phyloP scores from a whole-genome alignment of 495 filamentous ascomycete genomes.

The Rhypophila decipiens region DNA sequence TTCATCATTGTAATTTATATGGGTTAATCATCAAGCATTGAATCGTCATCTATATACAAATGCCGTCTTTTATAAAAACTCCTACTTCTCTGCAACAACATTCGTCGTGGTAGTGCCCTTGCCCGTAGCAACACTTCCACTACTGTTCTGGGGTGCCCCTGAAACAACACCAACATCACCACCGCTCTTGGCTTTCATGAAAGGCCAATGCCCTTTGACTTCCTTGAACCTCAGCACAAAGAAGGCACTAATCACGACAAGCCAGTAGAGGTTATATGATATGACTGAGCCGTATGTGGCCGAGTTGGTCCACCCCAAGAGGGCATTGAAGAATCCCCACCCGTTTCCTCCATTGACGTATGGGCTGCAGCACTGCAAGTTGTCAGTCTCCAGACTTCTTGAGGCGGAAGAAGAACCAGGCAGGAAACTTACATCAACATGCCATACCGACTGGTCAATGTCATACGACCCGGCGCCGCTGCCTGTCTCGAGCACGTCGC shows the following conservation, averaged over 20 bases:
- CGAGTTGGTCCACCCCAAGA: conserved; percentile 81
- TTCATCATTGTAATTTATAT: too few species aligned
- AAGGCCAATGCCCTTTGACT: conserved; percentile 58
- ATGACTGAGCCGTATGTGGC: conserved; percentile 80
- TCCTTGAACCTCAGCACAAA: conserved; percentile 60
- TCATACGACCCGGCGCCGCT: conserved; percentile 82
- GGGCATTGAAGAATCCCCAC: conserved; percentile 87
- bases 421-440: conserved; percentile 62
- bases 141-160: too few species aligned
- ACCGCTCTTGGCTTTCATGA: conserved; percentile 32
- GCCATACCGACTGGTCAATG: conserved; percentile 80
- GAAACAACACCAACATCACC: too few species aligned
- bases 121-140: too few species aligned
- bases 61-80: too few species aligned
- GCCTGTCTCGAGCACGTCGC: conserved; percentile 69
- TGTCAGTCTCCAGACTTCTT: conserved; percentile 1
- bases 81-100: too few species aligned
- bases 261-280: conserved; percentile 85
- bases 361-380: conserved; percentile 65
- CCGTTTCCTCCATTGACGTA: conserved; percentile 64
- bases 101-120: too few species aligned
- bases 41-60: too few species aligned
- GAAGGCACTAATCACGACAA: conserved; percentile 58
- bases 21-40: too few species aligned
- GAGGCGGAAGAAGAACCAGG: neutral